Evolutionary conservation across 1,284 basidiomycete genomes (phyloP), one percentile per base, ranked within the genome.

Genomic region (Pseudozyma pruni): DNA sequence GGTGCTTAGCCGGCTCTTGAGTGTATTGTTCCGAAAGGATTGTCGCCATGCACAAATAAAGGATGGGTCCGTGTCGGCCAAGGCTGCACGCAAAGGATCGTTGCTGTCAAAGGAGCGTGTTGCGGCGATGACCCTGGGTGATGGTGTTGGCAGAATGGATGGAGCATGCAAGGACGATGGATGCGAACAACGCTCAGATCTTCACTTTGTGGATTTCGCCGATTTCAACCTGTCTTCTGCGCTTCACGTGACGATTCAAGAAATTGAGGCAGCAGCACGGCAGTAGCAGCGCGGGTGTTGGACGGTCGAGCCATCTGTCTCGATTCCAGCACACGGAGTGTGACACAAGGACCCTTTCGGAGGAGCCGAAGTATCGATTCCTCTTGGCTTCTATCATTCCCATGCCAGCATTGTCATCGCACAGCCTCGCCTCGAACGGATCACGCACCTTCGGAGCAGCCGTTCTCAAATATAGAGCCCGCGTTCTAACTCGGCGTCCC

Each of bases 191-290:
- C 48, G 47, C 37, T 54, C 40, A 43, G 38, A 49, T 44, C 43
- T 44, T 44, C 43, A 29, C 25, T 7, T 32, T 25, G 8, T 13
- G 38, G 23, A 35, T 49, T 57, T 57, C 37, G 53, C 54, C 61
- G 54, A 57, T 46, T 53, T 48, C 43, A 14, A 22, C 25, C 41
- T 51, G 19, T 17, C 11, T 8, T 23, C 19, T 17, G 25, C 13
- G 37, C 55, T 59, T 66, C 56, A 66, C 62, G 62, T 66, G 62
- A 66, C 51, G 51, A 23, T 29, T 19, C 29, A 14, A 48, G 43
- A 42, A 40, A 27, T 13, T 25, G 29, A 37, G 57, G 37, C 35
- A 47, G 47, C 43, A 51, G 42, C 23, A 33, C 48, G 10, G 44
- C 53, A 56, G 52, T n/a, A n/a, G n/a, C n/a, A 41, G 35, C 8